Conservation (phyloP, 495 filamentous ascomycete species). For the Aspergillus campestris region DNA sequence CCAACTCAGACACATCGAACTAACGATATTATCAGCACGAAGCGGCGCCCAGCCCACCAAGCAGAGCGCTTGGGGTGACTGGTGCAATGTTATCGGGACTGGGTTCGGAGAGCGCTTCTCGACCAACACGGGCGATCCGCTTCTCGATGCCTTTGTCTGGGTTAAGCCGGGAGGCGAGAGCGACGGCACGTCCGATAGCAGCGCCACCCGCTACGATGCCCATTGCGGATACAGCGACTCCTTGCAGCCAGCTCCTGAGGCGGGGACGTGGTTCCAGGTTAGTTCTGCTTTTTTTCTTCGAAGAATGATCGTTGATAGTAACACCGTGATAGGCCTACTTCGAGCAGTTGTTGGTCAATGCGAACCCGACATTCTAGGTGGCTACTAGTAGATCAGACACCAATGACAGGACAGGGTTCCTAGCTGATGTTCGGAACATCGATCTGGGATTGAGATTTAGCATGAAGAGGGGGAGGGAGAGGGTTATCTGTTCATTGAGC, state of each 20-base stretch:
- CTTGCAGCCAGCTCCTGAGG: slow-evolving; percentile 64
- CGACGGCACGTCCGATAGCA: slow-evolving; percentile 62
- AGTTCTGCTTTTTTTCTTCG: too few relatives aligned
- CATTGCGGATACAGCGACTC: slow-evolving; percentile 58
- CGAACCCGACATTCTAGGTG: too few relatives aligned
- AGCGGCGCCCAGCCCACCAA: slow-evolving; percentile 57
- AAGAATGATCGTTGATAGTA: too few relatives aligned
- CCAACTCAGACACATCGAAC: neutral
- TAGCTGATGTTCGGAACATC: too few relatives aligned
- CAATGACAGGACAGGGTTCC: too few relatives aligned
- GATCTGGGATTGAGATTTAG: too few relatives aligned
- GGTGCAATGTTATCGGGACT: slow-evolving; percentile 73
- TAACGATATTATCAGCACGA: slow-evolving; percentile 30
- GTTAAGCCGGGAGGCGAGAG: slow-evolving; percentile 78
- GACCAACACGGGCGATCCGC: slow-evolving; percentile 48
- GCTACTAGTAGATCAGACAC: too few relatives aligned
- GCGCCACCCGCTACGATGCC: slow-evolving; percentile 58
- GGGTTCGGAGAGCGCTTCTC: slow-evolving; percentile 67
- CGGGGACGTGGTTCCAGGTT: slow-evolving; percentile 34
- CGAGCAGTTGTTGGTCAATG: too few relatives aligned
- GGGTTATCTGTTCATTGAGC: too few relatives aligned
- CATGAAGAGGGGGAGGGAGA: too few relatives aligned
- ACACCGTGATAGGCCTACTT: too few relatives aligned
- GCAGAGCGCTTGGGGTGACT: slow-evolving; percentile 67
- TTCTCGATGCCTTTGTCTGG: slow-evolving; percentile 75